Conservation (phyloP, 2,329 filamentous ascomycete genomes). For the Nigrograna mackinnonii region DNA sequence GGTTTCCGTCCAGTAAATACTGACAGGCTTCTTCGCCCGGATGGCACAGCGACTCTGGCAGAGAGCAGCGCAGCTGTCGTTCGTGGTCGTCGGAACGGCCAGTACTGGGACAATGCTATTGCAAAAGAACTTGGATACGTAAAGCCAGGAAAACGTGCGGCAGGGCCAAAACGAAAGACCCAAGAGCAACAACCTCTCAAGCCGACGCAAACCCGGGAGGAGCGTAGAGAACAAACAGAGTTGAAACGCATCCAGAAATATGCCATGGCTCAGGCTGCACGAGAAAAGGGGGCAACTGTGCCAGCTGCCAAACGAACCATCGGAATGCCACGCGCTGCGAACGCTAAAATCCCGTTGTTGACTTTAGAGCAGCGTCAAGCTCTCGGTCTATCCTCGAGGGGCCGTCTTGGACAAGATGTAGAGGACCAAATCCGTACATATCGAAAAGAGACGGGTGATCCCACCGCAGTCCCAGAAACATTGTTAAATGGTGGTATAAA, state of each 20-base stretch:
- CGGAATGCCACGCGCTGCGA: not conserved
- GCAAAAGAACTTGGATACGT: constrained; percentile 24
- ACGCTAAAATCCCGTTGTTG: constrained; percentile 18
- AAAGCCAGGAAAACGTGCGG: constrained; percentile 12
- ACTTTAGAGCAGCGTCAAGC: constrained; percentile 25
- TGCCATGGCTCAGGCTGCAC: constrained; percentile 1
- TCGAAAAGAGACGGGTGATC: constrained; percentile 22
- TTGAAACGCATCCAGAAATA: constrained; percentile 4
- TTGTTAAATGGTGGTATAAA: too few relatives aligned
- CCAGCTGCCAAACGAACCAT: not conserved
- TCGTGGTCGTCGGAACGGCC: constrained; percentile 16
- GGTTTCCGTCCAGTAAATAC: constrained; percentile 25
- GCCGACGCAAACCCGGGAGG: too few relatives aligned
- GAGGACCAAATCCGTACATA: constrained; percentile 30
- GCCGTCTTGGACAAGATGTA: constrained; percentile 24
- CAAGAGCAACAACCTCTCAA: too few relatives aligned
- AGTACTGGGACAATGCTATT: constrained; percentile 30
- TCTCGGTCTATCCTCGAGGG: constrained; percentile 25
- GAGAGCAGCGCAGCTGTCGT: constrained; percentile 25
- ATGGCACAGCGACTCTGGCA: constrained; percentile 28
- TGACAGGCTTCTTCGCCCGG: constrained; percentile 20
- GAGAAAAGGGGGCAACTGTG: not conserved
- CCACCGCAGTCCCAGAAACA: constrained; percentile 23
- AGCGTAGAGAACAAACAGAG: not conserved
- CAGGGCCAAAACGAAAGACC: too few relatives aligned